A percentile compares a stretch with the other conserved stretches of the same genome.
phyloP scores from a whole-genome alignment of 352 stramenopile genomes.

The Phytopythium litorale region DNA sequence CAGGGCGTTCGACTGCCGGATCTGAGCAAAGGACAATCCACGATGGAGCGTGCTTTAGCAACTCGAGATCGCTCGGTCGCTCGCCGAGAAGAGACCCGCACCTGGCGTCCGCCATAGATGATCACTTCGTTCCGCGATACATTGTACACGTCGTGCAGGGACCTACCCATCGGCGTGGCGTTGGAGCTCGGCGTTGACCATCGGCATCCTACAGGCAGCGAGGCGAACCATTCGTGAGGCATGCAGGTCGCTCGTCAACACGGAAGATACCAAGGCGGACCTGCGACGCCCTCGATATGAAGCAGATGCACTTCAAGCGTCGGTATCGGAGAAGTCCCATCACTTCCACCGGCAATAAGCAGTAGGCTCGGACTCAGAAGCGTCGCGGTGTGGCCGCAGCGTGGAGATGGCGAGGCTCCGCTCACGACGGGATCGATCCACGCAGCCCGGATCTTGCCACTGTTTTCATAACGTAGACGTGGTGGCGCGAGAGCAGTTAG shows the following conservation, averaged over 20 bases:
- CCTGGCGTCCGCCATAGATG: slow-evolving; percentile 67
- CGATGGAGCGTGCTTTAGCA: neutral
- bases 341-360: slow-evolving; percentile 60
- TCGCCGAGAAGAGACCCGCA: slow-evolving; percentile 11
- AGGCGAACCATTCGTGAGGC: neutral
- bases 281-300: slow-evolving; percentile 29
- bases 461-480: neutral
- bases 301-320: slow-evolving; percentile 36
- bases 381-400: slow-evolving; percentile 45
- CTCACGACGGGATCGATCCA: slow-evolving; percentile 34
- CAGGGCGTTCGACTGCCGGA: slow-evolving; percentile 60
- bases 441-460: slow-evolving; percentile 19
- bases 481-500: neutral
- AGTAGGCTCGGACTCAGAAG: slow-evolving; percentile 37
- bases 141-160: slow-evolving; percentile 51
- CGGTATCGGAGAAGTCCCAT: slow-evolving; percentile 48
- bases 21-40: slow-evolving; percentile 19
- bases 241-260: neutral
- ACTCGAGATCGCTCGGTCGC: neutral
- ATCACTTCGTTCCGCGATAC: slow-evolving; percentile 39
- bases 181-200: slow-evolving; percentile 44
- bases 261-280: slow-evolving; percentile 11
- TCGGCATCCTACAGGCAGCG: slow-evolving; percentile 27
- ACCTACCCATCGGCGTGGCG: slow-evolving; percentile 33
- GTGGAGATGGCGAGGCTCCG: slow-evolving; percentile 31